A percentile compares a stretch with the other conserved stretches of the same genome.
Evolutionary conservation across 306 rosid genomes (phyloP).

Genomic region (Sesbania bispinosa): DNA sequence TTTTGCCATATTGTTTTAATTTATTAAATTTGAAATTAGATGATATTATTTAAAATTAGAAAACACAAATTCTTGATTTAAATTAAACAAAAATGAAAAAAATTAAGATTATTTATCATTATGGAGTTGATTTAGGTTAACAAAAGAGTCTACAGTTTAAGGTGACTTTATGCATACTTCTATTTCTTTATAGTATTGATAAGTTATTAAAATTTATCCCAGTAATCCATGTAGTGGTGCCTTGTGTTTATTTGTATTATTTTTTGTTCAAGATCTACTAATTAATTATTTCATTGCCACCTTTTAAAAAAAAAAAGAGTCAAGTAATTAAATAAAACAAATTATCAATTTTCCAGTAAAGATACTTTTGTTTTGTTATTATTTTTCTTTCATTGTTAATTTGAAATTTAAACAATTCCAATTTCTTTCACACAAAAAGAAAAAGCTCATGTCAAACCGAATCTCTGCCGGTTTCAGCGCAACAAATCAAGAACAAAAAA

Average conservation of each 20-base stretch:
- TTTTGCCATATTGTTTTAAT: no score
- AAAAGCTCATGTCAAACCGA: background rate
- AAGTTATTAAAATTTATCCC: background rate
- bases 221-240: background rate
- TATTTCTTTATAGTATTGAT: no score
- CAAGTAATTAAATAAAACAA: background rate
- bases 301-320: background rate
- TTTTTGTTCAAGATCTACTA: background rate
- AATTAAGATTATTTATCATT: no score
- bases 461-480: background rate
- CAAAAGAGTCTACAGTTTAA: no score
- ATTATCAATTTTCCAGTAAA: background rate
- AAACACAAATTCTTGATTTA: no score
- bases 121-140: no score
- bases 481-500: background rate
- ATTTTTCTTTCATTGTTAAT: no score
- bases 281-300: background rate
- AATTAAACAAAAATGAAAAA: no score
- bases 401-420: background rate
- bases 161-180: no score
- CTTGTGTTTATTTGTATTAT: background rate
- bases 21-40: no score
- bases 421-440: background rate
- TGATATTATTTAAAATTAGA: no score
- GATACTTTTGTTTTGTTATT: background rate